A percentile compares a stretch with the other conserved stretches of the same genome.
phyloP scores from a whole-genome alignment of 345 rosid species.

The Linum tenue region DNA sequence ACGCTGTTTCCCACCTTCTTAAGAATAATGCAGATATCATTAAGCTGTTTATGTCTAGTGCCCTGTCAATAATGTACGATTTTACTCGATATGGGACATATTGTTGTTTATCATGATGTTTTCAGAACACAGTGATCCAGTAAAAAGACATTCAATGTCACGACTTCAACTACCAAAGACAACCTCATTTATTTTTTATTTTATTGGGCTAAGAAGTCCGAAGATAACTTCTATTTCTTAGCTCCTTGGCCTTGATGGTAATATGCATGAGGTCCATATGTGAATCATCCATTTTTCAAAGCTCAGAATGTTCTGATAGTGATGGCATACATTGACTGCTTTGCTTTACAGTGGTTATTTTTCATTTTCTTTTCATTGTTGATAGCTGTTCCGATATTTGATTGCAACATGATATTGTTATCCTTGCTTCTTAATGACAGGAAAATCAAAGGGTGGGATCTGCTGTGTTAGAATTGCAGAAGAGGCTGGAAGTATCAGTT shows the following conservation, averaged over 20 bases:
- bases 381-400: not conserved
- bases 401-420: not conserved
- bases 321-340: not conserved
- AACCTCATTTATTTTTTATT: not conserved
- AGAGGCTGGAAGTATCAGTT: constrained; percentile 48
- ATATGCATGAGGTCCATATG: not conserved
- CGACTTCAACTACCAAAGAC: not conserved
- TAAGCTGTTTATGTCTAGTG: not conserved
- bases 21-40: not conserved
- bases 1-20: not conserved
- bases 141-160: not conserved
- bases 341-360: not conserved
- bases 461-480: constrained; percentile 51
- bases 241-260: not conserved
- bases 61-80: not conserved
- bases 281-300: not conserved
- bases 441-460: constrained; percentile 42
- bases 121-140: not conserved
- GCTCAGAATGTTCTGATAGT: not conserved
- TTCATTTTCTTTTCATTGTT: too few relatives aligned
- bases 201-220: too few relatives aligned
- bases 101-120: not conserved
- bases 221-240: not conserved
- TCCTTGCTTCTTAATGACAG: constrained; percentile 21
- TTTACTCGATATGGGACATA: not conserved